phyloP scores from a whole-genome alignment of 225 moss, liverwort and hornwort genomes.

The Polytrichum commune region DNA sequence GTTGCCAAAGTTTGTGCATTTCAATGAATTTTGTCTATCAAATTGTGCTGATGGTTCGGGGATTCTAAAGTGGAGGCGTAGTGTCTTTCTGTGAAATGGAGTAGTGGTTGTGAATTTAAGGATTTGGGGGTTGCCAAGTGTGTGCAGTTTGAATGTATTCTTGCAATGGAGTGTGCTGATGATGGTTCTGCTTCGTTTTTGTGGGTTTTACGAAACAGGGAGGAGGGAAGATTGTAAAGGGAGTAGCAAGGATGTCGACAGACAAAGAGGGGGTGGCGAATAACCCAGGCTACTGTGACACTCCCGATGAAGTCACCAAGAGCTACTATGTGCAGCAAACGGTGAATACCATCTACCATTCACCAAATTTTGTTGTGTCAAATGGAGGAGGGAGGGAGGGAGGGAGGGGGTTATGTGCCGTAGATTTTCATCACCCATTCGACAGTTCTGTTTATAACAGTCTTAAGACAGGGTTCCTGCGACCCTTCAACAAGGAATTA shows the following conservation, averaged over 20 bases:
- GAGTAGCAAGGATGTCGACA: conserved; percentile 35
- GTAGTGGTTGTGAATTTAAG: too few species aligned
- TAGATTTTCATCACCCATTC: neutral
- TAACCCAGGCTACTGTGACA: conserved; percentile 75
- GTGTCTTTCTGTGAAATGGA: too few species aligned
- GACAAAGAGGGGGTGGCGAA: conserved; percentile 36
- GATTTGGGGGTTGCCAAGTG: too few species aligned
- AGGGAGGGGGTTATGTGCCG: neutral
- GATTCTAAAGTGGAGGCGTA: too few species aligned
- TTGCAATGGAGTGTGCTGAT: too few species aligned
- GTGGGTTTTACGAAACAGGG: neutral
- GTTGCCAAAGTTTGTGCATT: too few species aligned
- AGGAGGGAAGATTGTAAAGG: conserved; percentile 8
- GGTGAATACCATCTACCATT: conserved; percentile 22
- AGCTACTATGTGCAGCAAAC: conserved; percentile 75
- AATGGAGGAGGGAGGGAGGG: neutral
- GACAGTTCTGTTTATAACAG: too few species aligned
- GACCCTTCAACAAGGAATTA: too few species aligned
- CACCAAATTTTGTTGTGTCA: neutral
- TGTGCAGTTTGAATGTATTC: too few species aligned
- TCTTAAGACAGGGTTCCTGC: too few species aligned
- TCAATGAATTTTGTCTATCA: too few species aligned
- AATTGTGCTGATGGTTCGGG: too few species aligned
- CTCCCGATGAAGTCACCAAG: conserved; percentile 56
- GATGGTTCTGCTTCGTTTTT: neutral